Percentiles rank a stretch among this genome's conserved stretches.
These are phyloP conservation scores for Metschnikowia colocasiae DNA, from an alignment of 805 yeast genomes.

Conservation along the genomic window DNA sequence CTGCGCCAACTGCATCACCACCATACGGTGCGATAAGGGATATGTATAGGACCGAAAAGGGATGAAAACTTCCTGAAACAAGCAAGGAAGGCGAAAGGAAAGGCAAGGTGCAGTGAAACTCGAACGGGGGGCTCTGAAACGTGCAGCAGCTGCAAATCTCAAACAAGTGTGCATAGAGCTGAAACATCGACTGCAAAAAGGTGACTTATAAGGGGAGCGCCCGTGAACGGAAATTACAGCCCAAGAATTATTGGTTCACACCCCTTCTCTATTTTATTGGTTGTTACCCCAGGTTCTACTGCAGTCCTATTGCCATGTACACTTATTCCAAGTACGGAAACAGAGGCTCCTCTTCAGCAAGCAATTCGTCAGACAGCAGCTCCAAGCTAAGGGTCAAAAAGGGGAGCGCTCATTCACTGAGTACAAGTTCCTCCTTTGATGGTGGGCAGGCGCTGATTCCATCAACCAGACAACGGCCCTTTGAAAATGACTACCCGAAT, in stretches of 20 bases:
- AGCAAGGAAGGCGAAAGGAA: not conserved
- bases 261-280: too few relatives aligned
- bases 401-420: slow-evolving; percentile 7
- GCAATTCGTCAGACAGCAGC: slow-evolving; percentile 7
- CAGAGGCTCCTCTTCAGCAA: slow-evolving; percentile 10
- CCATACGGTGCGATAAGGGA: not conserved
- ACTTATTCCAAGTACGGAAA: slow-evolving; percentile 18
- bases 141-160: slow-evolving; percentile 1
- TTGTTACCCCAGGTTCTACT: not conserved
- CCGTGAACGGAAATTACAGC: not conserved
- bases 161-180: slow-evolving; percentile 6
- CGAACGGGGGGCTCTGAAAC: not conserved
- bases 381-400: slow-evolving; percentile 12
- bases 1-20: not conserved
- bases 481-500: slow-evolving; percentile 71
- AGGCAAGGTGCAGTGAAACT: not conserved
- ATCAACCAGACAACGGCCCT: slow-evolving; percentile 10
- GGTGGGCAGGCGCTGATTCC: not conserved
- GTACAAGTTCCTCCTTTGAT: slow-evolving; percentile 8
- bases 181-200: slow-evolving; percentile 7
- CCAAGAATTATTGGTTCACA: not conserved
- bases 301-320: slow-evolving; percentile 8
- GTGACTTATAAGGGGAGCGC: not conserved
- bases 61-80: not conserved
- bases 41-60: not conserved